Base-by-base conservation (phyloP, 352 stramenopile species). In the Phytophthora sp. region DNA sequence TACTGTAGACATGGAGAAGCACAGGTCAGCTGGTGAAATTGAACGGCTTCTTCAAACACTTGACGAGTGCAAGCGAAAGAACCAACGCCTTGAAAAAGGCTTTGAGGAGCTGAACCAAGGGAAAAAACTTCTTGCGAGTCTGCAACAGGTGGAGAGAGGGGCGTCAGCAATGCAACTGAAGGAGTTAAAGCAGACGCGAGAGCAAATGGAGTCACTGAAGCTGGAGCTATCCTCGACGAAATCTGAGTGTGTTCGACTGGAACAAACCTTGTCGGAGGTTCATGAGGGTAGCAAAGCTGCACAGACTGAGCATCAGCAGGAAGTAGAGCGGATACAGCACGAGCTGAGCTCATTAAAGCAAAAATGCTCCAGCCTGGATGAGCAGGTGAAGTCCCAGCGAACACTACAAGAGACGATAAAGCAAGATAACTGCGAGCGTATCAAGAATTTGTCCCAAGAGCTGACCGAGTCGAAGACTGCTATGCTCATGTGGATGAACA, bases 401-500 rank as follows among this genome's bases (percentile, higher is more conserved):
- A 27, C 16, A 15, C 41, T 59, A 7, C 33, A 69, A 11, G 61
- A 73, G n/a, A 63, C 11, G 50, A 31, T 26, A 16, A 50, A 71
- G 36, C 18, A 47, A 46, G 53, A 70, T 9, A 52, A 47, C 13
- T 29, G 30, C 16, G 63, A 69, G 7, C 57, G 42, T 21, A 53
- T 63, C 24, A 50, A 41, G 4, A 45, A 50, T 38, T 35, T 88
- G 2, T 67, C 21, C 2, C 58, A 86, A 24, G 78, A 90, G 24
- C 35, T 90, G n/a, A 51, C 59, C 2, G 76, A 85, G 20, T 68
- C 72, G 1, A 86, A 91, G 54, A 86, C 82, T 15, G 72, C 80
- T 3, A 78, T 89, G n/a, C 53, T 88, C 5, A 82, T 80, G 78
- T 90, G 82, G 82, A 89, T 88, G 76, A 88, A 60, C 71, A 88